These are phyloP conservation scores for Baorangia bicolor DNA, from an alignment of 768 basidiomycete genomes.

Conservation along the genomic window DNA sequence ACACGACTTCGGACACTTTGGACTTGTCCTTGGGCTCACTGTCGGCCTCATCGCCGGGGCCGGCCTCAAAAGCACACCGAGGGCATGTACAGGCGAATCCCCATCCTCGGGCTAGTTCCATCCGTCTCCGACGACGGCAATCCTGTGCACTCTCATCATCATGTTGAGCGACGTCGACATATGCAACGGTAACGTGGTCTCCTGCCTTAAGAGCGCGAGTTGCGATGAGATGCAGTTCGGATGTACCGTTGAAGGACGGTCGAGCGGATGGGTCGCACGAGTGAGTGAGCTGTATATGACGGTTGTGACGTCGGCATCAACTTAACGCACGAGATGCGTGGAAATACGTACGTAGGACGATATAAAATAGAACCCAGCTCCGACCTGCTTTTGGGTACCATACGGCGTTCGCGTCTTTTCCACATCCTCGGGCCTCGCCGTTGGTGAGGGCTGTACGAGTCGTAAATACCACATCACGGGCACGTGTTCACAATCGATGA, in stretches of 20 bases:
- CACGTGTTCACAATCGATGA: neutral
- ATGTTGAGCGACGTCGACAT: constrained; percentile 63
- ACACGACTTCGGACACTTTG: constrained; percentile 40
- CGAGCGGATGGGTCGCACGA: constrained; percentile 70
- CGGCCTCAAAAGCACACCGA: constrained; percentile 58
- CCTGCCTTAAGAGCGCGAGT: constrained; percentile 66
- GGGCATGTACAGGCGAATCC: constrained; percentile 73
- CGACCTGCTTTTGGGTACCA: constrained; percentile 75
- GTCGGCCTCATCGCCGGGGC: constrained; percentile 27
- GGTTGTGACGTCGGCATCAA: neutral
- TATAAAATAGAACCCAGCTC: constrained; percentile 70
- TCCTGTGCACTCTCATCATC: constrained; percentile 51
- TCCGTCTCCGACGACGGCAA: constrained; percentile 62
- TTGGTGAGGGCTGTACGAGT: constrained; percentile 46
- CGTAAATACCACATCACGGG: neutral
- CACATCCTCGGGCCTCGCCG: constrained; percentile 61
- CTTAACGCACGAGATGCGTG: neutral
- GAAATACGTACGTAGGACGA: constrained; percentile 61
- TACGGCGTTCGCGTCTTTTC: constrained; percentile 76
- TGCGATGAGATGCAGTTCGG: constrained; percentile 71
- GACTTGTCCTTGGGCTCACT: constrained; percentile 52
- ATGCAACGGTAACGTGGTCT: constrained; percentile 74
- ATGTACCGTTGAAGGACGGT: constrained; percentile 67
- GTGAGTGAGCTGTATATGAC: constrained; percentile 51
- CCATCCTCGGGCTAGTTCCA: constrained; percentile 81